Evolutionary conservation across 257 asterid genomes (phyloP).

Genomic region (Rhazya stricta): DNA sequence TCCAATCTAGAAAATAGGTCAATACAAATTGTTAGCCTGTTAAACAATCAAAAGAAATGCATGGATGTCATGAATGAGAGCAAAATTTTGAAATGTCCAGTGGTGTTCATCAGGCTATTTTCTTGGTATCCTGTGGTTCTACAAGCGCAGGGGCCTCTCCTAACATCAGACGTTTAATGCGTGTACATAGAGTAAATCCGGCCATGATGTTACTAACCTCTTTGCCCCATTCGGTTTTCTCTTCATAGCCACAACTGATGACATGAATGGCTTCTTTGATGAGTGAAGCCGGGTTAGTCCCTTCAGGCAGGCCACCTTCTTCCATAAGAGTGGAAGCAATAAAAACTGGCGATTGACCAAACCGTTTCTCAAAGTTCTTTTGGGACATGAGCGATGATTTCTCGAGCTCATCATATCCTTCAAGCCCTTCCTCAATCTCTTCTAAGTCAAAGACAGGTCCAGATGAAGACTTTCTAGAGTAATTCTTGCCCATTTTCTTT

Average conservation of each 20-base stretch:
- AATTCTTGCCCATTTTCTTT: conserved; percentile 60
- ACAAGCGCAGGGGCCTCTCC: too few species aligned
- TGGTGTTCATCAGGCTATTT: too few species aligned
- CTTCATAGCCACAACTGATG: conserved; percentile 80
- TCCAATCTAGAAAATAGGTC: conserved; percentile 52
- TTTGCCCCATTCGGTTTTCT: conserved; percentile 91
- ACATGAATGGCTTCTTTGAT: conserved; percentile 88
- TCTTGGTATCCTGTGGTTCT: too few species aligned
- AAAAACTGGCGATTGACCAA: conserved; percentile 80
- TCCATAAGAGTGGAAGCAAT: conserved; percentile 76
- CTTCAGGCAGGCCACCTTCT: conserved; percentile 77
- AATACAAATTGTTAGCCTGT: not conserved
- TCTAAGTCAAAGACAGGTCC: conserved; percentile 62
- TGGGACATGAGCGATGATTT: conserved; percentile 89
- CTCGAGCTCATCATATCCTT: conserved; percentile 83
- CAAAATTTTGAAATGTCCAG: too few species aligned
- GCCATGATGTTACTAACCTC: conserved; percentile 40
- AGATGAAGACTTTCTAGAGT: conserved; percentile 48
- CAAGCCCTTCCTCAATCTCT: conserved; percentile 85
- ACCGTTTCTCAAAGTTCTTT: conserved; percentile 70
- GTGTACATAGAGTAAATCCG: not conserved
- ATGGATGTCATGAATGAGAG: not conserved
- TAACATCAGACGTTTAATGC: too few species aligned
- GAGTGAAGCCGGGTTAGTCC: conserved; percentile 51
- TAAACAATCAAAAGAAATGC: not conserved